Evolutionary conservation across 2,329 filamentous ascomycete genomes (phyloP), one percentile per base, ranked within the genome.

Genomic region (Penicillium sclerotiorum): DNA sequence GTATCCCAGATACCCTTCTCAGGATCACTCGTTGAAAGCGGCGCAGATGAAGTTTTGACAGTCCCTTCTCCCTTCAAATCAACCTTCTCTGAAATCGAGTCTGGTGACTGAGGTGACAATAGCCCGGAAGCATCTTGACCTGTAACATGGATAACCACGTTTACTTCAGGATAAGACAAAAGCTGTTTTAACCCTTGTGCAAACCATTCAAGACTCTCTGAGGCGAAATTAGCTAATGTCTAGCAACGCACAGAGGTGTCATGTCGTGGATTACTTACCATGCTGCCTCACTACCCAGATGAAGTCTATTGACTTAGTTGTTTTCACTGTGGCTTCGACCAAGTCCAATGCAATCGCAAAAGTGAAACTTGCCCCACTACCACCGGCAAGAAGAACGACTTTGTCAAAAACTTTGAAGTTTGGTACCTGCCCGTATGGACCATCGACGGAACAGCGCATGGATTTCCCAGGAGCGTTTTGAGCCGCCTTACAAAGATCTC

Each of bases 391-490:
- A 5, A 58, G 40, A 21, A 61, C 18, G 4, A 53, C 44, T 4
- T 39, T 46, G 18, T 61, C 56, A 43, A 47, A 59, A 2, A 40
- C 22, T 18, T 28, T 50, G 15, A 58, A 61, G 17, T 58, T 47
- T 5, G 57, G 48, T 13, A 52, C 35, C 18, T 53, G 50, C 3
- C 58, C 58, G 25, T 61, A 61, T 4, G 42, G 36, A 9, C 57
- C 58, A 37, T 61, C 57, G 3, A 61, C 37, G 8, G 55, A 59
- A 32, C 49, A 57, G 12, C 55, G 52, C 11, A 59, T 22, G 12
- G 36, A 33, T 8, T 33, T 36, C 4, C 55, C 50, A 1, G 52
- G 55, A 5, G 49, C n/a, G 8, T 48, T 9, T 21, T 48, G 50
- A 3, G 58, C 55, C 22, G 41, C 23, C 8, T 46, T 47, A 9